These are phyloP conservation scores for Lophiotrema nucula DNA, from an alignment of 495 filamentous ascomycete genomes.

Conservation along the genomic window DNA sequence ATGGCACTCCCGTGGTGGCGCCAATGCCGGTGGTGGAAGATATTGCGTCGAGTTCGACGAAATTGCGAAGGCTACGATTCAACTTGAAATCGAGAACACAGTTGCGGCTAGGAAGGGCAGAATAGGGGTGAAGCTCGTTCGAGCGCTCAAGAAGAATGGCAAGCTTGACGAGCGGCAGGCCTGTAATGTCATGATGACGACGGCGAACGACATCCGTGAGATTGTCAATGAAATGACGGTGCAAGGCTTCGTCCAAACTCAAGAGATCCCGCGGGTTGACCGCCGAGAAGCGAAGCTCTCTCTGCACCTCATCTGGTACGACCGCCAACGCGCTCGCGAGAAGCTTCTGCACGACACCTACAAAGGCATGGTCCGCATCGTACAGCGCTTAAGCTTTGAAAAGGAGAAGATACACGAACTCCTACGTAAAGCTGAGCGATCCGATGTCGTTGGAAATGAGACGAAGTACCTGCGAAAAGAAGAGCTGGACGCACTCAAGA, in stretches of 20 bases:
- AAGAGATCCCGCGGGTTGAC: constrained; percentile 85
- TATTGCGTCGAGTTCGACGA: constrained; percentile 71
- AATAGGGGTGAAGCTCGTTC: constrained; percentile 69
- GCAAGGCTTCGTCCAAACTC: constrained; percentile 78
- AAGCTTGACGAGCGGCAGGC: constrained; percentile 89
- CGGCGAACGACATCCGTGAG: constrained; percentile 75
- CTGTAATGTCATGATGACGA: constrained; percentile 68
- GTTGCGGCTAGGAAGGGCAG: constrained; percentile 74
- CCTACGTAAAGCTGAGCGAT: constrained; percentile 72
- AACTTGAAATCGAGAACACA: constrained; percentile 72
- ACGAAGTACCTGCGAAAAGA: constrained; percentile 68
- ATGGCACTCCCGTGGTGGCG: constrained; percentile 54
- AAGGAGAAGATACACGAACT: constrained; percentile 63
- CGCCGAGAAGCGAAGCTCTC: constrained; percentile 74
- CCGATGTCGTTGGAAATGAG: constrained; percentile 77
- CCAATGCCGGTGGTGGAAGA: too few relatives aligned
- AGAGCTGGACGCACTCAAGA: constrained; percentile 63
- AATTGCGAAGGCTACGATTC: constrained; percentile 64
- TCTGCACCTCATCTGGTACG: constrained; percentile 88
- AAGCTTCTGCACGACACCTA: constrained; percentile 74
- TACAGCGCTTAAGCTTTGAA: constrained; percentile 75
- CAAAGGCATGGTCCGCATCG: constrained; percentile 80
- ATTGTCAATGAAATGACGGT: constrained; percentile 78
- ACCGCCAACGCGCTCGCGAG: constrained; percentile 63
- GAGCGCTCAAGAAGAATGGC: constrained; percentile 79